phyloP scores from a whole-genome alignment of 2,329 filamentous ascomycete genomes.

The Aureobasidium sp. region DNA sequence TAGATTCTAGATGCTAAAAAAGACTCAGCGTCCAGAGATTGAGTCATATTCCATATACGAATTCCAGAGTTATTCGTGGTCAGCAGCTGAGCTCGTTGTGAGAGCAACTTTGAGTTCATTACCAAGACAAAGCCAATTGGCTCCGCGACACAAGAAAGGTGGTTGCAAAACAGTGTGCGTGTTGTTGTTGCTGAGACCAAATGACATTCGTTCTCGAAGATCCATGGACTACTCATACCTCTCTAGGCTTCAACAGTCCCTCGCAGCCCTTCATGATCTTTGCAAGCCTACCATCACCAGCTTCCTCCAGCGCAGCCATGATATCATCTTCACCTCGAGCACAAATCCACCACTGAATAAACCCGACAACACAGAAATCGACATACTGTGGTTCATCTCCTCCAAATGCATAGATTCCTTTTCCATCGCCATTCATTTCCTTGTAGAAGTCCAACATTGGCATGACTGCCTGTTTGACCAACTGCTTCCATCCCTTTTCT shows the following conservation, averaged over 20 bases:
- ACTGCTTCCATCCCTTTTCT: background rate
- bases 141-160: too few relatives aligned
- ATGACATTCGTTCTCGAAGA: too few relatives aligned
- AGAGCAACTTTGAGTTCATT: background rate
- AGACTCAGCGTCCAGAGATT: background rate
- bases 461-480: background rate
- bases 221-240: too few relatives aligned
- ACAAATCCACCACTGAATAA: constrained; percentile 7
- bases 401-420: background rate
- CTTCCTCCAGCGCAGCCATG: constrained; percentile 5
- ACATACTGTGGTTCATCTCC: background rate
- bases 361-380: background rate
- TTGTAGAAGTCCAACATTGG: background rate
- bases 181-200: background rate
- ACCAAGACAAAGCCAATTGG: background rate
- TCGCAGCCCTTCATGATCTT: background rate
- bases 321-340: constrained; percentile 3
- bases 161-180: background rate
- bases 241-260: background rate
- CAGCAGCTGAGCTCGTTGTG: background rate
- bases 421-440: background rate
- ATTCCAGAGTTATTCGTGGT: background rate
- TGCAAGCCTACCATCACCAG: constrained; percentile 8
- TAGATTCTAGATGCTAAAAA: too few relatives aligned
- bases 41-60: background rate